Evolutionary conservation across 2,329 filamentous ascomycete genomes (phyloP), one percentile per base, ranked within the genome.

Genomic region (Fusarium nanum): DNA sequence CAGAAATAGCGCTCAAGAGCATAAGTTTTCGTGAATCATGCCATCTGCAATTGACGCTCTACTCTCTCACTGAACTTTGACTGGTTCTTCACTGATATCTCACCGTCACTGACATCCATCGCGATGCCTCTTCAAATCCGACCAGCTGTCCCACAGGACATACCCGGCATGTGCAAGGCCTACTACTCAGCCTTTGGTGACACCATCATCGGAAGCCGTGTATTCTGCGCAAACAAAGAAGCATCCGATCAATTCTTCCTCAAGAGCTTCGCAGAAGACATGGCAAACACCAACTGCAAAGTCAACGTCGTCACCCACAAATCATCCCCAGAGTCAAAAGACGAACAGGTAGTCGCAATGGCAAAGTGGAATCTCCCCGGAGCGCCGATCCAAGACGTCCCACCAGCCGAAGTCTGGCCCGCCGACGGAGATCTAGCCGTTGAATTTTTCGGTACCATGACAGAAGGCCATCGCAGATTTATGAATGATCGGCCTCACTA

Each of bases 341-440:
- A 65, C 0, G 74, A 74, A 2, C 61, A 73, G 2, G 61, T 85
- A 4, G 72, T 86, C 25, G 83, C 82, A 1, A 86, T 84, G 59
- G 81, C 81, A 7, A 85, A 86, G 70, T 88, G 86, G 86, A 69
- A 76, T 10, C 71, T 77, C 5, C 80, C 79, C 0, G 75, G 68
- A 2, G 65, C 74, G 14, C 56, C 68, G 3, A 65, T 73, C 40
- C 68, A 67, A 8, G 73, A 71, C 47, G 73, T 74, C 0, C 68
- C 73, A 27, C 73, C 77, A 2, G 68, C 76, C 4, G 76, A 76
- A 1, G 56, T 66, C 6, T 86, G 81, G 81, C 83, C 84, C 0
- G 67, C 76, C 30, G 81, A 80, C 14, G 81, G 78, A 11, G 75
- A 84, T 50, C 65, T 83, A 10, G 83, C 80, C 0, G 71, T 76